Evolutionary conservation across 2,329 filamentous ascomycete genomes (phyloP), one percentile per base, ranked within the genome.

Genomic region (Ascomycota sp.): DNA sequence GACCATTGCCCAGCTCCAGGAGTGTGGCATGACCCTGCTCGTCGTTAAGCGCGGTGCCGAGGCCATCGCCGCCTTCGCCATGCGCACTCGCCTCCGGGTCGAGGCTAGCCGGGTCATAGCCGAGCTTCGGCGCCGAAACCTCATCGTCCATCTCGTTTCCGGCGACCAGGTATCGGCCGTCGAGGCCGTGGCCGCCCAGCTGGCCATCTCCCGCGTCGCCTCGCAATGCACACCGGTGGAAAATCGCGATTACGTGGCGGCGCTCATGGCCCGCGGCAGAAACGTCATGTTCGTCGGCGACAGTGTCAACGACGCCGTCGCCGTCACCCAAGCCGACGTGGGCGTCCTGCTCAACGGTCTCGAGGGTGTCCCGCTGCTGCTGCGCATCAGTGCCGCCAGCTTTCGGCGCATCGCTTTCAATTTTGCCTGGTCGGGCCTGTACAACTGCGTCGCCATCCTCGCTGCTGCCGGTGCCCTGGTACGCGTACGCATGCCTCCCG

Each of bases 271-370:
- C 12, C 20, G 37, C 12, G 39, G 36, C n/a, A 42, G 40, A 20
- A 33, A 27, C 17, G 57, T 69, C 32, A 48, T 75, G 32, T 75
- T 75, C 47, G 56, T 62, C 25, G 70, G 71, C 21, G 70, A 75
- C 38, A 70, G 71, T 8, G 71, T 66, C 7, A 75, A 75, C 41
- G 70, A 75, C 40, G 66, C 71, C 1, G 55, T 64, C 4, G 70
- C 70, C 2, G 55, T 76, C 4, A 62, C 67, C 3, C 59, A 66
- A 38, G 68, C 72, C 17, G 54, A 62, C 23, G 53, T 75, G n/a
- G 70, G 69, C 23, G 55, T 72, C 0, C 56, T 76, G 4, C 52
- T 72, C 36, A 53, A 55, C 1, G 52, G 57, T 2, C 52, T 76
- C 2, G 44, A 46, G 13, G 61, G 65, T 0, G 48, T 76, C 3